Evolutionary conservation across 108 stramenopile species (phyloP), one percentile per base, ranked within the genome.

Genomic region (Skeletonema costatum): DNA sequence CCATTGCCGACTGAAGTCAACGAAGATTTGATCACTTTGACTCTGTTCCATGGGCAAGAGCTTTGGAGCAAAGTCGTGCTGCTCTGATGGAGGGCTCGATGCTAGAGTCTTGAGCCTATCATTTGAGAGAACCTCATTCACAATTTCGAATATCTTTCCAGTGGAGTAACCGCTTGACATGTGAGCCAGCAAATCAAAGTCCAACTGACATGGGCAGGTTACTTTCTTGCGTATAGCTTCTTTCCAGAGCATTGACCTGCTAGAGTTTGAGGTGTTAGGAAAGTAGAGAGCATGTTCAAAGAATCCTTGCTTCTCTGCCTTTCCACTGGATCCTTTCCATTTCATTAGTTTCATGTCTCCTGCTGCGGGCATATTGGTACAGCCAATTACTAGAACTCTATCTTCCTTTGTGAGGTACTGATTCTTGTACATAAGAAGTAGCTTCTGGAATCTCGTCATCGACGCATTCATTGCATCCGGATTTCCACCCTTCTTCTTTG

Each of bases 261-360:
- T 85, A 11, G 90, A 44, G 66, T 92, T 86, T 75, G 92, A 88
- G 32, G 90, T 89, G 50, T 73, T 78, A 5, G 94, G 93, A 41
- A 90, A 53, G 83, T 90, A 94, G 2, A 96, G 73, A 51, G 85
- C 81, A 56, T 78, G 89, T 33, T 94, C 88, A 70, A 96, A 96
- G 71, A 94, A 89, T 48, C 77, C 84, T 64, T 86, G 85, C 62
- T 86, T 86, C 68, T 86, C 85, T 19, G 85, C 81, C 42, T 82
- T 82, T 31, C 77, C 85, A 56, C 39, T 59, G 19, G 77, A 14
- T 12, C 85, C 85, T 60, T 66, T 82, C 79, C 76, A 82, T 51
- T 76, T 86, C 61, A 89, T 42, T 32, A 85, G 68, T 69, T 93
- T 94, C 33, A 85, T 61, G 39, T 93, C 93, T 6, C 63, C 89